Evolutionary conservation across 2,329 filamentous ascomycete species (phyloP).

Genomic region (Ophiostoma quercus): DNA sequence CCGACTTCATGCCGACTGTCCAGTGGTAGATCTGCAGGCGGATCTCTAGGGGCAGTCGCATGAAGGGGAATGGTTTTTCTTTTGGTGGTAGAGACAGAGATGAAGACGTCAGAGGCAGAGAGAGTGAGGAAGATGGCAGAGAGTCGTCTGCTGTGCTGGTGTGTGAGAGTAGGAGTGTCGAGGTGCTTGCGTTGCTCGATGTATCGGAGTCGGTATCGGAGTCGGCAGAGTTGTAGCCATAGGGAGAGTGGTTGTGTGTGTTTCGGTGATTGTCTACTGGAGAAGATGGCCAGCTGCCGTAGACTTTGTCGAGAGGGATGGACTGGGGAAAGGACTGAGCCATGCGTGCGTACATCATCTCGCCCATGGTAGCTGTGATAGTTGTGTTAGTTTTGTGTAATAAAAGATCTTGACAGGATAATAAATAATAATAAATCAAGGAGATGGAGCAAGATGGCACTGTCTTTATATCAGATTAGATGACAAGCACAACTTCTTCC

Average conservation of each 20-base stretch:
- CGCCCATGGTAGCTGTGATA: too few species aligned
- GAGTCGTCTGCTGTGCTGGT: neutral
- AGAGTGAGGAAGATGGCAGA: neutral
- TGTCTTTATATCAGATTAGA: neutral
- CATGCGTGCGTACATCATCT: too few species aligned
- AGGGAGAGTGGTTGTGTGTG: neutral
- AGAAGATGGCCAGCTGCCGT: neutral
- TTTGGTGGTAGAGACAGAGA: neutral
- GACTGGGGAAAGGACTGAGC: too few species aligned
- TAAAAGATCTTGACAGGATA: too few species aligned
- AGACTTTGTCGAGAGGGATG: too few species aligned
- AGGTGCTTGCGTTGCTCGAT: too few species aligned
- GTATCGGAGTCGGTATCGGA: neutral
- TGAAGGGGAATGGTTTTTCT: conserved; percentile 27
- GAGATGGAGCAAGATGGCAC: too few species aligned
- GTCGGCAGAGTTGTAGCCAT: neutral
- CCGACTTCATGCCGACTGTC: conserved; percentile 19
- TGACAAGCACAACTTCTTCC: too few species aligned
- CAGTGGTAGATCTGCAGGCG: conserved; percentile 44
- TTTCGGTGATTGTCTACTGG: neutral
- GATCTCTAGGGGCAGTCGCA: conserved; percentile 42
- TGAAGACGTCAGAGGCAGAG: too few species aligned
- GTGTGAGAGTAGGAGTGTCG: neutral
- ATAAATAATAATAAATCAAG: too few species aligned
- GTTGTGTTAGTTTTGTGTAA: too few species aligned